Conservation (phyloP, 2,329 filamentous ascomycete genomes). For the Aspergillus spinulosporus region DNA sequence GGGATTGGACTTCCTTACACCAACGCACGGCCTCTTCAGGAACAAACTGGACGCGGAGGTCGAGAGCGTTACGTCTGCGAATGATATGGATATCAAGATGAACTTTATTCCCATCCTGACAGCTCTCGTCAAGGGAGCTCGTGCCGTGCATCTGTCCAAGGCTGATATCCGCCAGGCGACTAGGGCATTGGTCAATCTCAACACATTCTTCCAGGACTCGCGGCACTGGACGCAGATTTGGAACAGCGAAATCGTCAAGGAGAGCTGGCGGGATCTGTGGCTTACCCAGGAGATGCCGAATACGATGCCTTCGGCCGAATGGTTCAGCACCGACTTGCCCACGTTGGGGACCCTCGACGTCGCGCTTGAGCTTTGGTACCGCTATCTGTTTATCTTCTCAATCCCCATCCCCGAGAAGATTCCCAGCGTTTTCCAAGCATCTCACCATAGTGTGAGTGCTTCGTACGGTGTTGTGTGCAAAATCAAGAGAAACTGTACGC, state of each 20-base stretch:
- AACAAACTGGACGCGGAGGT: slow-evolving; percentile 56
- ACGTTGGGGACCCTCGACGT: slow-evolving; percentile 39
- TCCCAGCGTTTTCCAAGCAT: slow-evolving; percentile 63
- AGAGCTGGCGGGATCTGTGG: slow-evolving; percentile 51
- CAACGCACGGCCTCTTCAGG: slow-evolving; percentile 56
- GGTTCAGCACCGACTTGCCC: slow-evolving; percentile 42
- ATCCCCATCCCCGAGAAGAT: slow-evolving; percentile 58
- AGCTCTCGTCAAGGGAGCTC: slow-evolving; percentile 52
- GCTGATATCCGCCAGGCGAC: slow-evolving; percentile 49
- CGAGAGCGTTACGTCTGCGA: slow-evolving; percentile 49
- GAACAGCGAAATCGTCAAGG: slow-evolving; percentile 47
- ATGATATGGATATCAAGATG: slow-evolving; percentile 50
- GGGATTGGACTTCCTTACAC: slow-evolving; percentile 55
- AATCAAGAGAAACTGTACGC: slow-evolving; percentile 59
- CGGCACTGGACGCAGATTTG: slow-evolving; percentile 52
- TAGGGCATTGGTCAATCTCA: slow-evolving; percentile 52
- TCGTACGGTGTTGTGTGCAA: slow-evolving; percentile 64
- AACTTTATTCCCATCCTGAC: slow-evolving; percentile 57
- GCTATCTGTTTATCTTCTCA: slow-evolving; percentile 58
- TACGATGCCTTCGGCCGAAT: slow-evolving; percentile 36
- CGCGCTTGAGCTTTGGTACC: slow-evolving; percentile 43
- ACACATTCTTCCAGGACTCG: slow-evolving; percentile 52
- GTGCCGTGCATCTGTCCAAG: slow-evolving; percentile 47
- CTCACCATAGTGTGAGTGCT: slow-evolving; percentile 62
- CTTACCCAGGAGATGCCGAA: slow-evolving; percentile 47